phyloP scores from a whole-genome alignment of 2,329 filamentous ascomycete species.

The Emericellopsis cladophorae region DNA sequence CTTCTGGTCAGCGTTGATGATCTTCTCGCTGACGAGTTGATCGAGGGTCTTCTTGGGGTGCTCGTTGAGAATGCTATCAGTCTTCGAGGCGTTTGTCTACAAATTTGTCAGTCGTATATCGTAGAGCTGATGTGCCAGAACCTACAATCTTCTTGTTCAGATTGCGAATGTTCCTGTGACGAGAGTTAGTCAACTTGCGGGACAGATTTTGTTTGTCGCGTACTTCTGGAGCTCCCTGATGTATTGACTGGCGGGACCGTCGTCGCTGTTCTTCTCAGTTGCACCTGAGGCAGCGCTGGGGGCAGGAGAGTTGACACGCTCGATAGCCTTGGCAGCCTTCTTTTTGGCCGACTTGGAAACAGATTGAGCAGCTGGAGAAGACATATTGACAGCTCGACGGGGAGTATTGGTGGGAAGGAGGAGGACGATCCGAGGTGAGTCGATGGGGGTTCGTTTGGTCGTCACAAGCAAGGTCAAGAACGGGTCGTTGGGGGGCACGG shows the following conservation, averaged over 20 bases:
- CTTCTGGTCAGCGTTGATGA: constrained; percentile 74
- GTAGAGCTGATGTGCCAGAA: constrained; percentile 9
- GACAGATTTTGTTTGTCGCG: constrained; percentile 15
- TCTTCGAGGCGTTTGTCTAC: constrained; percentile 59
- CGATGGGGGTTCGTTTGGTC: no score
- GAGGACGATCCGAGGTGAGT: no score
- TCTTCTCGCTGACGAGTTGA: constrained; percentile 55
- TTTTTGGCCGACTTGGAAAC: constrained; percentile 60
- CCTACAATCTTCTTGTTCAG: constrained; percentile 88
- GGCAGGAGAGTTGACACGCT: constrained; percentile 42
- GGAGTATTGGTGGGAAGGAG: background rate
- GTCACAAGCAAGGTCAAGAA: no score
- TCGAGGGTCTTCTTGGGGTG: constrained; percentile 61
- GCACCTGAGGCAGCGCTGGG: constrained; percentile 31
- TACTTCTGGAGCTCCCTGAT: constrained; percentile 88
- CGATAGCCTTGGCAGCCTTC: constrained; percentile 40
- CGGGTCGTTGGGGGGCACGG: no score
- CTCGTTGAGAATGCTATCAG: constrained; percentile 55
- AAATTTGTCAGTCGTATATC: background rate
- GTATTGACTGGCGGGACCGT: constrained; percentile 58
- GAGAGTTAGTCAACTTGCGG: background rate
- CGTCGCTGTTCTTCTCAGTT: constrained; percentile 39
- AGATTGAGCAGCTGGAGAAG: constrained; percentile 46
- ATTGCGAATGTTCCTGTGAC: constrained; percentile 73
- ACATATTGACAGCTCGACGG: constrained; percentile 28